Evolutionary conservation across 78 protist genomes (phyloP), one percentile per base, ranked within the genome.

Genomic region (Dictyostelium brefeldianum): DNA sequence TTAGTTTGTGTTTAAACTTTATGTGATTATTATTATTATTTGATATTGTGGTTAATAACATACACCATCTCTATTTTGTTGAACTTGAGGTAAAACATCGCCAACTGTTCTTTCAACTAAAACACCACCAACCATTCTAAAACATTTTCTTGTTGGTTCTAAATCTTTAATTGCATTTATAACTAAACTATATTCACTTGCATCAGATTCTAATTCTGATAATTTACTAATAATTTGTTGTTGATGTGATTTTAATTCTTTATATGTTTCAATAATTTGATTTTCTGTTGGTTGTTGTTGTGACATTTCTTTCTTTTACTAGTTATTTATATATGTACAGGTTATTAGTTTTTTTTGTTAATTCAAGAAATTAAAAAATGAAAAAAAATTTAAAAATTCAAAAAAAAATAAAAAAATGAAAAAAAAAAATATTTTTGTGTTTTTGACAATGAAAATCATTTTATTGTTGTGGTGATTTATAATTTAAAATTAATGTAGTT

Each of bases 61-160:
- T 83, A 90, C 95, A 41, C 89, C 95, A 53, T 90, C 95, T 78
- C 85, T 78, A 51, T 70, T 90, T 77, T 80, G 82, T 56, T 50
- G 70, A 41, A 90, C 81, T 27, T 46, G 65, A 25, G 95, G 95
- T 51, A 90, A 65, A 25, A 90, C 95, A 29, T 90, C 95, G 36
- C 83, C 95, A 22, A 90, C 95, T 11, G 95, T 90, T 78, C 95
- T 90, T 64, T 90, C 89, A 3, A 81, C 89, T 27, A 90, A 78
- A 71, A 90, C 95, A 80, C 95, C 95, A 41, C 95, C 95, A 51
- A 90, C 77, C 87, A 90, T 75, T 80, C 95, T 81, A 59, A 90
- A 90, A 67, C 95, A 90, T 56, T 90, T 90, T 78, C 95, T 90
- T 27, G 41, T 20, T 50, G 90, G 85, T 27, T 90, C 95, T 54